Base-by-base conservation (phyloP, 2,329 filamentous ascomycete species). In the Colletotrichum zoysiae region DNA sequence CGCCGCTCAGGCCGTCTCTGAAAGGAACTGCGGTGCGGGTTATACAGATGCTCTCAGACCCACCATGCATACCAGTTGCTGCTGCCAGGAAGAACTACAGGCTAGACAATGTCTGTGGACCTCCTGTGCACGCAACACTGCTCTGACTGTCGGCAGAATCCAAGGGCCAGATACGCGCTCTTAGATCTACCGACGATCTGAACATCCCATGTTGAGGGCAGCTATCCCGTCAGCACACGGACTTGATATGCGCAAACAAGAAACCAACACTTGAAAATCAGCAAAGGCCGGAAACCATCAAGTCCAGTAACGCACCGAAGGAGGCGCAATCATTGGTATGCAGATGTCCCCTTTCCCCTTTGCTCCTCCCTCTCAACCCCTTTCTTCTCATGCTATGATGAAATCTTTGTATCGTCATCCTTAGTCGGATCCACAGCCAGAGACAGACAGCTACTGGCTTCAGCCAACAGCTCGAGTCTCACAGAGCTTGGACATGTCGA, bases 361-460 rank as follows among this genome's bases (percentile, higher is more conserved):
- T 51, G 5, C 53, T 64, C 55, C 38, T 67, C 58, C 46, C 42
- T 67, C 20, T 56, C 53, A 42, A 58, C 51, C 48, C 62, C 65
- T 57, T 53, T 63, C 38, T 42, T 16, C 38, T 14, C 23, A 64
- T 78, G 78, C 76, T 78, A 92, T 95, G 94, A 97, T 95, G 94
- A 96, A 90, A 95, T 86, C 81, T 84, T 88, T 84, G 87, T 95
- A 95, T 95, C 92, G 93, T 97, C 94, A 97, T 97, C 94, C 94
- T 97, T 97, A 97, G 93, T 86, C 94, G 88, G 91, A 97, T 82
- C 79, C 73, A 74, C 69, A 62, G 69, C 73, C 69, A 58, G 75
- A 77, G 79, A 80, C 77, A 64, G 62, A 57, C 63, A 30, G 57
- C 33, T 51, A 35, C 56, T 48, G 67, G 51, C 64, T 42, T 67